These are phyloP conservation scores for Trichoderma polysporum DNA, from an alignment of 2,329 filamentous ascomycete genomes.

Conservation along the genomic window DNA sequence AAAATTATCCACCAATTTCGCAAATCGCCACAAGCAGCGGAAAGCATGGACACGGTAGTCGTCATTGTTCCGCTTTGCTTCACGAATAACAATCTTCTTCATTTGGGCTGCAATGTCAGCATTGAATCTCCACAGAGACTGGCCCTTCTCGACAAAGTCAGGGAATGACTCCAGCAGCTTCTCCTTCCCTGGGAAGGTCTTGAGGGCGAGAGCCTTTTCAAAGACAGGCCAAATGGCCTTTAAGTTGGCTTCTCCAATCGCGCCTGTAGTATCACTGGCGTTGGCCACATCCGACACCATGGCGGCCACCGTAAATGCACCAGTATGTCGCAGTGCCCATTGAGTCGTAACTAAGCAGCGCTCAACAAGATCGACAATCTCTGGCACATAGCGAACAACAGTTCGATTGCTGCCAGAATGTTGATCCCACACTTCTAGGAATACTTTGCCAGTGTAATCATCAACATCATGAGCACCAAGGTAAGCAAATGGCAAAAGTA, in stretches of 20 bases:
- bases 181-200: conserved; percentile 93
- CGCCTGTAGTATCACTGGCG: conserved; percentile 55
- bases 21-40: conserved; percentile 68
- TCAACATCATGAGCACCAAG: conserved; percentile 83
- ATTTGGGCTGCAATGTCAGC: conserved; percentile 58
- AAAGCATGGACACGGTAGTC: conserved; percentile 77
- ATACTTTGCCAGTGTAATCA: conserved; percentile 75
- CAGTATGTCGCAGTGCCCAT: conserved; percentile 89
- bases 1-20: conserved; percentile 64
- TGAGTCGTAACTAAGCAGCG: conserved; percentile 73
- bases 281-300: conserved; percentile 65
- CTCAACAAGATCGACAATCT: conserved; percentile 71
- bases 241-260: conserved; percentile 61
- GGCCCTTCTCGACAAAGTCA: conserved; percentile 68
- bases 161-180: conserved; percentile 77
- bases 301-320: conserved; percentile 76
- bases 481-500: conserved; percentile 83
- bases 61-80: conserved; percentile 91
- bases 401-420: conserved; percentile 83
- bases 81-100: conserved; percentile 78
- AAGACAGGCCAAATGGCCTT: conserved; percentile 76
- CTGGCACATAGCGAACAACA: conserved; percentile 77
- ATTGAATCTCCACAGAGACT: conserved; percentile 56
- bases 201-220: conserved; percentile 78
- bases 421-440: conserved; percentile 82